phyloP scores from a whole-genome alignment of 2,329 filamentous ascomycete species.

The Pyrenophora teres region DNA sequence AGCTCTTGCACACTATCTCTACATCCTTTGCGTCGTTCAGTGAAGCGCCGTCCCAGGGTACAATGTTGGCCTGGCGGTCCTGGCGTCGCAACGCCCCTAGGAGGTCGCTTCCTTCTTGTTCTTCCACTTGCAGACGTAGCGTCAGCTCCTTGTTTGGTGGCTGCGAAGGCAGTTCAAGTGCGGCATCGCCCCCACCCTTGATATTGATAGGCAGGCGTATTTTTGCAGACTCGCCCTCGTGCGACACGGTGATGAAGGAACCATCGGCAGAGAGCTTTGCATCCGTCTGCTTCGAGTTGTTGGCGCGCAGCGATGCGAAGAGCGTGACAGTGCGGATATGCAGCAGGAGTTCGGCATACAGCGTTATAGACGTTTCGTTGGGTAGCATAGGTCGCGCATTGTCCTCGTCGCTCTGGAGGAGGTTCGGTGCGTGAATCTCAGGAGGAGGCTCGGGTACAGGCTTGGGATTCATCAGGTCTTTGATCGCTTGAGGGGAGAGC shows the following conservation, averaged over 20 bases:
- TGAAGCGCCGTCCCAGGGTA: constrained; percentile 52
- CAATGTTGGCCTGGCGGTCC: constrained; percentile 43
- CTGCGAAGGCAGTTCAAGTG: constrained; percentile 56
- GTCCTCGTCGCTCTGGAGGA: constrained; percentile 35
- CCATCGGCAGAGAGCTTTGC: constrained; percentile 53
- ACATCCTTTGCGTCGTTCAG: constrained; percentile 30
- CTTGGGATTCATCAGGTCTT: constrained; percentile 41
- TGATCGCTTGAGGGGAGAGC: constrained; percentile 36
- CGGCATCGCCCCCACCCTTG: constrained; percentile 50
- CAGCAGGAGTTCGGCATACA: constrained; percentile 65
- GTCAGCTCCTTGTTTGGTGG: constrained; percentile 56
- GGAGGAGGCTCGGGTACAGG: constrained; percentile 22
- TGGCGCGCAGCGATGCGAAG: constrained; percentile 57
- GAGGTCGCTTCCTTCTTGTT: constrained; percentile 41
- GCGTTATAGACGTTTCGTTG: constrained; percentile 41
- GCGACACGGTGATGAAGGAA: constrained; percentile 50
- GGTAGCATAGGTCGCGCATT: constrained; percentile 29
- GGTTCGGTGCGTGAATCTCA: constrained; percentile 34
- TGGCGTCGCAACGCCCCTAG: constrained; percentile 35
- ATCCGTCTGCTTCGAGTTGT: constrained; percentile 50
- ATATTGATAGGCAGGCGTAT: constrained; percentile 55
- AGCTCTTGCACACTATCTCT: constrained; percentile 36
- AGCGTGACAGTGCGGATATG: constrained; percentile 65
- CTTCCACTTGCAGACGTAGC: constrained; percentile 59
- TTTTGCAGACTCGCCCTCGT: constrained; percentile 52